A percentile compares a stretch with the other conserved stretches of the same genome.
Evolutionary conservation across 345 rosid species (phyloP).

Genomic region (Toxicodendron radicans): DNA sequence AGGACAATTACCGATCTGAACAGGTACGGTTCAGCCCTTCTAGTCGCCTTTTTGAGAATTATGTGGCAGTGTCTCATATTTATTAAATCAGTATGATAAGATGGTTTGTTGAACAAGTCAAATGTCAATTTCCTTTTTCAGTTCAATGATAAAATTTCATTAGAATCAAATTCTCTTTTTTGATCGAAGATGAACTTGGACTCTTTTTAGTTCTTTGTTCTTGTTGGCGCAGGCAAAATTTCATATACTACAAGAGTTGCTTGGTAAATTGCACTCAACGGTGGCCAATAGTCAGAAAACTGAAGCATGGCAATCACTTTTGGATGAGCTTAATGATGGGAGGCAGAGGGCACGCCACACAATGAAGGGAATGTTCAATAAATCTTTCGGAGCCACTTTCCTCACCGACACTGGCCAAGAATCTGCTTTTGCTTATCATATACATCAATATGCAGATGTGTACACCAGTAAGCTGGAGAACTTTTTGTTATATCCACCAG

Average conservation of each 20-base stretch:
- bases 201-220: background rate
- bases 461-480: conserved; percentile 95
- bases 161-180: background rate
- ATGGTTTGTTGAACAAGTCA: background rate
- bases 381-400: conserved; percentile 95
- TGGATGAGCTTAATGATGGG: conserved; percentile 68
- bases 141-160: background rate
- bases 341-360: conserved; percentile 65
- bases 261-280: conserved; percentile 73
- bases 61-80: background rate
- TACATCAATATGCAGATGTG: conserved; percentile 90
- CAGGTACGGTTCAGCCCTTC: conserved; percentile 52
- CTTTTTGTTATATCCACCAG: conserved; percentile 71
- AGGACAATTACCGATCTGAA: conserved; percentile 75
- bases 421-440: conserved; percentile 94
- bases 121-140: background rate
- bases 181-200: background rate
- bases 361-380: conserved; percentile 90
- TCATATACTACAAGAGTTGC: conserved; percentile 90
- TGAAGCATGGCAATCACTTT: conserved; percentile 52
- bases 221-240: conserved; percentile 68
- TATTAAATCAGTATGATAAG: background rate
- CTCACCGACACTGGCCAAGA: conserved; percentile 91
- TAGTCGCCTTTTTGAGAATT: background rate
- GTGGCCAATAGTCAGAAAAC: conserved; percentile 46